A percentile compares a stretch with the other conserved stretches of the same genome.
Evolutionary conservation across 1,284 basidiomycete species (phyloP).

Genomic region (Ustilago sp.): DNA sequence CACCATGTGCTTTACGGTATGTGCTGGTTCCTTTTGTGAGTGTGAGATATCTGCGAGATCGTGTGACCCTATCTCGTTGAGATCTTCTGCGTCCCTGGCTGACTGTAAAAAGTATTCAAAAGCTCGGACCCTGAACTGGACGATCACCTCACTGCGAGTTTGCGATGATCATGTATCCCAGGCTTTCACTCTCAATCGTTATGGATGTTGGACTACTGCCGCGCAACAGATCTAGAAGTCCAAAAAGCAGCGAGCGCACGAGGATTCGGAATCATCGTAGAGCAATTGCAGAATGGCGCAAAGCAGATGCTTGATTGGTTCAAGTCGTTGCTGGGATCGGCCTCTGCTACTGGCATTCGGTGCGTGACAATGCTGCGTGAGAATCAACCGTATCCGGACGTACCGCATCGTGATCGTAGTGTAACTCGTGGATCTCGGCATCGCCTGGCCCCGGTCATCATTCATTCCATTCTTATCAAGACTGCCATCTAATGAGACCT

Average conservation of each 20-base stretch:
- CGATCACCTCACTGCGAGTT: not conserved
- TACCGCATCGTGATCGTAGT: no score
- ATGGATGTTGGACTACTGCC: no score
- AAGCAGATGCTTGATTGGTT: constrained; percentile 8
- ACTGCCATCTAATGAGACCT: not conserved
- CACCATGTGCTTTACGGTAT: not conserved
- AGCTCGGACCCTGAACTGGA: not conserved
- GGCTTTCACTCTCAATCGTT: no score
- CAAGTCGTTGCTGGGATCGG: not conserved
- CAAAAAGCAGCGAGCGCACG: no score
- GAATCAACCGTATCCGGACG: not conserved
- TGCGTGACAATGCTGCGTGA: not conserved
- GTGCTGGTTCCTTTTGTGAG: no score
- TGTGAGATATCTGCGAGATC: no score
- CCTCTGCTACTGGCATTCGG: constrained; percentile 7
- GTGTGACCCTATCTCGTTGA: no score
- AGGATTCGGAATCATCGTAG: not conserved
- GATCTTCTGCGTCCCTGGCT: not conserved
- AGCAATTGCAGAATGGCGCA: not conserved
- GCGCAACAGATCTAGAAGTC: no score
- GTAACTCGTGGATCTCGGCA: not conserved
- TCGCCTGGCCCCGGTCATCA: not conserved
- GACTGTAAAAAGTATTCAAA: not conserved
- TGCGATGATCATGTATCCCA: no score
- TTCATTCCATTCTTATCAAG: not conserved